Conservation (phyloP, 768 basidiomycete genomes). For the Leccinum boreale region DNA sequence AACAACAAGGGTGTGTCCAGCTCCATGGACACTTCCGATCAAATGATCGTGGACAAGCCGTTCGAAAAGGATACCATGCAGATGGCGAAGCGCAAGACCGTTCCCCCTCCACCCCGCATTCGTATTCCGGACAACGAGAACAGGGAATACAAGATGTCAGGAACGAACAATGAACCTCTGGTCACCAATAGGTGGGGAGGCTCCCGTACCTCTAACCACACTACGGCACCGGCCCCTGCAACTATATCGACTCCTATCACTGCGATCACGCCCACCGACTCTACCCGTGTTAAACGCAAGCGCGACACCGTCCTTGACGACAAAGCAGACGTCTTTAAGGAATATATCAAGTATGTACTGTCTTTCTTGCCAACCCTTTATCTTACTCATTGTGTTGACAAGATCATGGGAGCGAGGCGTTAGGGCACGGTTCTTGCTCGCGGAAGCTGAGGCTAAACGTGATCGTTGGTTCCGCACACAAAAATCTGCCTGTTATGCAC, state of each 20-base stretch:
- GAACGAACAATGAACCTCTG: constrained; percentile 25
- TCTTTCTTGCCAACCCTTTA: background rate
- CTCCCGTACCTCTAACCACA: constrained; percentile 2
- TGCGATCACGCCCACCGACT: constrained; percentile 14
- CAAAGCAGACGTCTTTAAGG: constrained; percentile 24
- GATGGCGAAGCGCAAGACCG: constrained; percentile 6
- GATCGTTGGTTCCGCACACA: constrained; percentile 30
- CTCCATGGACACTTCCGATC: constrained; percentile 3
- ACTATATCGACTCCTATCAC: constrained; percentile 13
- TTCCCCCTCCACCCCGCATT: constrained; percentile 25
- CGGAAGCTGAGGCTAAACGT: constrained; percentile 29
- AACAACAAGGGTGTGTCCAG: background rate
- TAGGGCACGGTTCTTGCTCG: constrained; percentile 23
- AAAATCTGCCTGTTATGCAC: constrained; percentile 27
- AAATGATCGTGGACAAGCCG: constrained; percentile 10
- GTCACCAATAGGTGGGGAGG: constrained; percentile 13
- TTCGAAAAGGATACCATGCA: background rate
- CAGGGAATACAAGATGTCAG: constrained; percentile 14
- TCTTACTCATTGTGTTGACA: constrained; percentile 2
- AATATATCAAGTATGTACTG: constrained; percentile 28
- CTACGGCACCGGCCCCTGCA: constrained; percentile 4
- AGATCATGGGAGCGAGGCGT: constrained; percentile 31
- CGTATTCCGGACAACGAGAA: constrained; percentile 18
- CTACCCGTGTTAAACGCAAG: constrained; percentile 26
- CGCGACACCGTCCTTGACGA: constrained; percentile 19